Base-by-base conservation (phyloP, 805 yeast species). In the Ogataea populi-albae region DNA sequence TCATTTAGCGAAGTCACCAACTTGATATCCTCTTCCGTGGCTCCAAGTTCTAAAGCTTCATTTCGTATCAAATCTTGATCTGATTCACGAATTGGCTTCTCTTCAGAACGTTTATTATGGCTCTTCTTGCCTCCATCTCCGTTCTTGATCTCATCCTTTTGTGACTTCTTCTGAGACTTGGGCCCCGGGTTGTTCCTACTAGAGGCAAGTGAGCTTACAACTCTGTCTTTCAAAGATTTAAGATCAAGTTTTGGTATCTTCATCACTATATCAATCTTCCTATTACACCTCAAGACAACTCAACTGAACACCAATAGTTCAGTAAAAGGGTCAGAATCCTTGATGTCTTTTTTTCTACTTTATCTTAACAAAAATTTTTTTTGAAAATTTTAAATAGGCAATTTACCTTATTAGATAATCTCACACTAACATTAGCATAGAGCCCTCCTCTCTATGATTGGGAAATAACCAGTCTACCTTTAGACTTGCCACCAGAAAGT, bases 11-110 rank as follows among this genome's bases (percentile, higher is more conserved):
- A 83, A 22, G 71, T 69, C 9, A 89, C 48, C 33, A 88, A 61
- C 28, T 74, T 71, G 30, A 89, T 55, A 57, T 88, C 97, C 16
- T 79, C 89, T 47, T 85, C 93, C 11, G 86, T 72, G 15, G 96
- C 98, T 22, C 97, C 96, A 19, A 89, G 63, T 16, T 79, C 80
- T 10, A 80, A 57, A 3, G 95, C 94, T 63, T 83, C 94, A 41
- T 79, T 75, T 47, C 83, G 78, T 32, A 86, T 57, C 2, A 65
- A 40, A 3, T 64, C 72, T 11, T 23, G 17, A 10, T 36, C 37
- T 12, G 40, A 28, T n/a, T 40, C 54, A 10, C 34, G 30, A 17
- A 18, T 17, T 21, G 25, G 21, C 17, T 23, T 38, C 6, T 37
- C 37, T 9, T 39, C 46, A 38, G 35, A 29, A 8, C 28, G 33